phyloP scores from a whole-genome alignment of 805 yeast species.

The Yamadazyma insecticola region DNA sequence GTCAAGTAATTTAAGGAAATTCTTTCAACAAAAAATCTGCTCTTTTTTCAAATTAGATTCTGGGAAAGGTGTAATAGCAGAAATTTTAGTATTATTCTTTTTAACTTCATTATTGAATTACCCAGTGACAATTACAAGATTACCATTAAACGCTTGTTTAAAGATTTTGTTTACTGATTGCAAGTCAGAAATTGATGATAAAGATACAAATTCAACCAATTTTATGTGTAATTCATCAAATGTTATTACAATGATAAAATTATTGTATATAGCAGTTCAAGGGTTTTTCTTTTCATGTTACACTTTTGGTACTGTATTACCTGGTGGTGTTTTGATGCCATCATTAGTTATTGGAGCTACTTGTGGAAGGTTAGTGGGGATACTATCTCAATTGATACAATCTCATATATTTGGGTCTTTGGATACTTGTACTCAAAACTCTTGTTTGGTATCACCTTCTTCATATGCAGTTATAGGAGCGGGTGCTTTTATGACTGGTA shows the following conservation, averaged over 20 bases:
- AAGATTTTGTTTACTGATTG: conserved; percentile 72
- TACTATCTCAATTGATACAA: conserved; percentile 48
- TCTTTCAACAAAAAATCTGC: conserved; percentile 19
- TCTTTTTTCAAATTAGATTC: conserved; percentile 12
- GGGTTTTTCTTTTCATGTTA: conserved; percentile 63
- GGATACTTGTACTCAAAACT: conserved; percentile 38
- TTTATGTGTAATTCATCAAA: conserved; percentile 35
- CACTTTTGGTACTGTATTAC: conserved; percentile 63
- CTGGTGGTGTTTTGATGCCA: conserved; percentile 67
- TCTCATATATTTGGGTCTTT: conserved; percentile 24
- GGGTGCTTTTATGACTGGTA: conserved; percentile 75
- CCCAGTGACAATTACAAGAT: conserved; percentile 48
- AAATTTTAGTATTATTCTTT: conserved; percentile 44
- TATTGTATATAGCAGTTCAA: conserved; percentile 37
- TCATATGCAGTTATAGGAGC: conserved; percentile 89
- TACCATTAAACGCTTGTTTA: conserved; percentile 54
- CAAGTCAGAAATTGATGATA: conserved; percentile 13
- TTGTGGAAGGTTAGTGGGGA: conserved; percentile 53
- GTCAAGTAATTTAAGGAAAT: conserved; percentile 27
- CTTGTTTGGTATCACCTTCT: conserved; percentile 72
- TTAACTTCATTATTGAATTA: conserved; percentile 54
- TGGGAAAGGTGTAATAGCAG: conserved; percentile 33
- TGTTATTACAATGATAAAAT: conserved; percentile 18
- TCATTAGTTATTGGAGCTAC: conserved; percentile 60
- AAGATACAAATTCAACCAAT: conserved; percentile 18